Evolutionary conservation across 78 protist genomes (phyloP).

Genomic region (Cyanophora paradoxa): DNA sequence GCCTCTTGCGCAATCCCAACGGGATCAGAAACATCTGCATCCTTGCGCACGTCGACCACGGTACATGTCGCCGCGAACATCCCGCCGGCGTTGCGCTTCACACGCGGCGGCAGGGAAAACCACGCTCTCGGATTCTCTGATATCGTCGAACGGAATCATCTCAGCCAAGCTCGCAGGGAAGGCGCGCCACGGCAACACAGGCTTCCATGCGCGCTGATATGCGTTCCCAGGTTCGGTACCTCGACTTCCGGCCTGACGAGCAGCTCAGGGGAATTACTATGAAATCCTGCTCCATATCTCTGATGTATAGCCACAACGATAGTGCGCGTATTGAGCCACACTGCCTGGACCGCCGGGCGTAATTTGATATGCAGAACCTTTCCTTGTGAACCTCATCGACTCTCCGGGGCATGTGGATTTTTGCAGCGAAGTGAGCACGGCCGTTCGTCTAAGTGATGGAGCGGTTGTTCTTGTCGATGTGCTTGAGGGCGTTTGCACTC

Average conservation of each 20-base stretch:
- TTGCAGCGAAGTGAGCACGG: slow-evolving; percentile 66
- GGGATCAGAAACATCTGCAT: slow-evolving; percentile 82
- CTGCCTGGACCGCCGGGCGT: neutral
- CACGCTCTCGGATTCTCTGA: slow-evolving; percentile 82
- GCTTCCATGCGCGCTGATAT: neutral
- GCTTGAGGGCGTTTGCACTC: slow-evolving; percentile 24
- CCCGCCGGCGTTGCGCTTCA: neutral
- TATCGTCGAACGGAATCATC: slow-evolving; percentile 86
- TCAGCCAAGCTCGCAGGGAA: slow-evolving; percentile 79
- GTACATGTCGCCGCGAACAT: slow-evolving; percentile 32
- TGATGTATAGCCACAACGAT: slow-evolving; percentile 29
- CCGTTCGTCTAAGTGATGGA: slow-evolving; percentile 72
- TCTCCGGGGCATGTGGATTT: slow-evolving; percentile 94
- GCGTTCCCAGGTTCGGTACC: no score
- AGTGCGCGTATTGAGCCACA: neutral
- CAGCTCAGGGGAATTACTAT: slow-evolving; percentile 93
- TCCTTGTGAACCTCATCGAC: slow-evolving; percentile 71
- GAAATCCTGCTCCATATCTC: slow-evolving; percentile 87
- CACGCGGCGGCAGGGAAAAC: slow-evolving; percentile 75
- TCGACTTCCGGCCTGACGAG: slow-evolving; percentile 87
- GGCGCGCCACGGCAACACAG: slow-evolving; percentile 17
- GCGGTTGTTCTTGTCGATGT: slow-evolving; percentile 75
- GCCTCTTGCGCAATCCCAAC: neutral
- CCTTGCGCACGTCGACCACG: slow-evolving; percentile 96
- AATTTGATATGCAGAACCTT: neutral